These are phyloP conservation scores for Penicillium janthinellum DNA, from an alignment of 2,329 filamentous ascomycete species.

Conservation along the genomic window DNA sequence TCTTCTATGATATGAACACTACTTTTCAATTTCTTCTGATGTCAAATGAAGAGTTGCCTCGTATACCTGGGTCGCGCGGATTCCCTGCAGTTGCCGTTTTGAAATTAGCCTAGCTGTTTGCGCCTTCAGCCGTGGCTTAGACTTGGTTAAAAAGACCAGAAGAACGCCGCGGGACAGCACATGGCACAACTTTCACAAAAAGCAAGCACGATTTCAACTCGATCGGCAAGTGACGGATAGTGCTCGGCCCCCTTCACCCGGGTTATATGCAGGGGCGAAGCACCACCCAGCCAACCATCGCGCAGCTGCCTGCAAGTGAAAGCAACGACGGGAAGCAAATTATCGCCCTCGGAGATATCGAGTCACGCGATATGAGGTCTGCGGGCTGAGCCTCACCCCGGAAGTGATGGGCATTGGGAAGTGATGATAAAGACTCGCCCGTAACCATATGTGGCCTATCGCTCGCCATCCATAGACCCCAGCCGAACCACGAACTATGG, in stretches of 20 bases:
- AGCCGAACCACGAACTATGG: neutral
- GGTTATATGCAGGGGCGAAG: neutral
- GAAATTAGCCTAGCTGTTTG: too few species aligned
- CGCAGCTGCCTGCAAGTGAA: neutral
- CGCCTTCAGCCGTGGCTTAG: too few species aligned
- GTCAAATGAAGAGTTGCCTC: too few species aligned
- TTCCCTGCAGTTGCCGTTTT: too few species aligned
- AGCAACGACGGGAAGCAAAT: neutral
- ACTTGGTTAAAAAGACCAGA: too few species aligned
- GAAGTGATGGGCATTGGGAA: neutral
- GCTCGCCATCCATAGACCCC: neutral
- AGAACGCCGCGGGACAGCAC: too few species aligned
- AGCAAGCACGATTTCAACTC: neutral
- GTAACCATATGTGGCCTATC: neutral
- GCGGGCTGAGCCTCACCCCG: neutral
- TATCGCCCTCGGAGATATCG: neutral
- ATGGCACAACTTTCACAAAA: neutral
- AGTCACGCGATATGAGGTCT: neutral
- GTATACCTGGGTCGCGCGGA: too few species aligned
- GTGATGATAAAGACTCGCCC: neutral
- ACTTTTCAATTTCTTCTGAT: too few species aligned
- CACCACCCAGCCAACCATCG: neutral
- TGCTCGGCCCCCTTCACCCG: neutral
- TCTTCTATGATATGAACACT: too few species aligned
- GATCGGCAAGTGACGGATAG: neutral